Base-by-base conservation (phyloP, 2,329 filamentous ascomycete species). In the Stemphylium vesicarium region DNA sequence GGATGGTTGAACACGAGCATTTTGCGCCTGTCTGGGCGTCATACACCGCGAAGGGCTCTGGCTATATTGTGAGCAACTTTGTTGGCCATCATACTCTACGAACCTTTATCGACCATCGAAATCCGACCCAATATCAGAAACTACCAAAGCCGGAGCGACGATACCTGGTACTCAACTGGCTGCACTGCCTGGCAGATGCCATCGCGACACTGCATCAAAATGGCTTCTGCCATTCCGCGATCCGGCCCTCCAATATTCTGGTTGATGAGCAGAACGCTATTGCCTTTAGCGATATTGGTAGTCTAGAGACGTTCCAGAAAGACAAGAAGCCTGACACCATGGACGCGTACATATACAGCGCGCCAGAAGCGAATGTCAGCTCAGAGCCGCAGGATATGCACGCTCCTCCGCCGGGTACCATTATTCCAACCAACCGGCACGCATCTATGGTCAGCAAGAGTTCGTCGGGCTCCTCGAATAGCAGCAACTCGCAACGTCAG, bases 271-370 rank as follows among this genome's bases (percentile, higher is more conserved):
- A 84, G 56, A 88, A 90, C 61, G 80, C 84, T 56, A 84, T 92
- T 41, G 88, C 89, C 55, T 85, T 90, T 56, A 82, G 85, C 46
- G 88, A 91, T 64, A 83, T 87, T 48, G 69, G 77, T 64, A 65
- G 75, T 70, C 59, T 79, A 65, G 57, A 78, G 65, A 76, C 80
- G 0, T 80, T 87, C 24, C 79, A 85, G 33, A 77, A 76, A 44
- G 81, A 80, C 40, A 82, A 82, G 53, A 82, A 79, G 54, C 73
- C 63, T 2, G 86, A 88, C 58, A 86, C 89, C 62, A 86, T 86
- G 57, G 89, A 91, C 68, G 79, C 80, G 8, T 91, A 91, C 73
- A 86, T 90, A 65, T 92, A 92, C 66, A 84, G 85, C 1, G 87
- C 89, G 0, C 89, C 90, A 1, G 90, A 93, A 63, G 64, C 63